These are phyloP conservation scores for Lachancea quebecensis DNA, from an alignment of 805 yeast genomes.

Conservation along the genomic window DNA sequence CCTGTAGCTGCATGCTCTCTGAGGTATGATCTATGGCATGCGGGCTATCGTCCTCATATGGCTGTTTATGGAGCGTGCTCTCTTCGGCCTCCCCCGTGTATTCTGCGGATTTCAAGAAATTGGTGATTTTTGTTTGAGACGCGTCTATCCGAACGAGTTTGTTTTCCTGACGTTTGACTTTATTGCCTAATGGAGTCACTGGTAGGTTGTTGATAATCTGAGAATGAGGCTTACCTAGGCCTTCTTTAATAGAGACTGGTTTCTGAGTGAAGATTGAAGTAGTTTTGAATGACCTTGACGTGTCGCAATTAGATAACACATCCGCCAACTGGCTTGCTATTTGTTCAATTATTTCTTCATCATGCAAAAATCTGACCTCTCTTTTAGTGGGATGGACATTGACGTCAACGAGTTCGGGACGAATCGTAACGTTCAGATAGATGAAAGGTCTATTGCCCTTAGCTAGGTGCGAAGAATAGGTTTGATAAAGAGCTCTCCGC, in stretches of 20 bases:
- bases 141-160: conserved; percentile 32
- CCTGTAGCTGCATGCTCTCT: too few species aligned
- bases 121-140: conserved; percentile 26
- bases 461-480: conserved; percentile 64
- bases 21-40: background rate
- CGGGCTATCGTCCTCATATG: background rate
- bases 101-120: conserved; percentile 16
- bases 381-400: conserved; percentile 94
- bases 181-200: conserved; percentile 8
- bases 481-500: conserved; percentile 54
- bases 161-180: conserved; percentile 27
- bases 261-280: conserved; percentile 39
- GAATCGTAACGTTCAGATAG: conserved; percentile 61
- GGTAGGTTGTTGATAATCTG: conserved; percentile 3
- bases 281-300: conserved; percentile 60
- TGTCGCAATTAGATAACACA: conserved; percentile 50
- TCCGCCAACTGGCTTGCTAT: conserved; percentile 46
- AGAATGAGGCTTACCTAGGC: conserved; percentile 4
- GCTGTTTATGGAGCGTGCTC: background rate
- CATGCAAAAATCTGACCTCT: conserved; percentile 79
- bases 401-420: conserved; percentile 74
- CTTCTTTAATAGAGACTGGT: conserved; percentile 1
- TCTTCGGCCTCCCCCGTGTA: background rate
- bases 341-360: conserved; percentile 72
- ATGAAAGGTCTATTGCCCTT: conserved; percentile 73